Base-by-base conservation (phyloP, 2,329 filamentous ascomycete genomes). In the Chrysosporium keratinophilum region DNA sequence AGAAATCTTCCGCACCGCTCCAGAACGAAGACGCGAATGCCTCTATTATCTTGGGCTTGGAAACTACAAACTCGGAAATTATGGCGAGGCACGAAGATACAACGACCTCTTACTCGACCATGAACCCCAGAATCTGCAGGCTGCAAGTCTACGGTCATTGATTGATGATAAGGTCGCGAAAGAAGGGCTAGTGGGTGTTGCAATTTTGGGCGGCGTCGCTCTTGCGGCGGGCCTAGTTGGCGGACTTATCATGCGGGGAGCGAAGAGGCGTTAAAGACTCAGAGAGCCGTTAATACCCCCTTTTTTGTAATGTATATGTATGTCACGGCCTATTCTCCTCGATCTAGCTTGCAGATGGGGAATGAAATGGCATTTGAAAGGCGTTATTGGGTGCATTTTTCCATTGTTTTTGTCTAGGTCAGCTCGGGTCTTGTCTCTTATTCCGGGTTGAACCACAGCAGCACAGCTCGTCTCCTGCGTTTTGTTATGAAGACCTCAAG, bases 41-140 rank as follows among this genome's bases (percentile, higher is more conserved):
- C 86, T 98, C 57, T 98, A 96, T 77, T 98, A 98, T 73, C 83
- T 98, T 52, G 93, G 88, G 23, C 81, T 98, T 33, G 93, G 93
- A 59, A 95, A 97, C 77, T 97, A 91, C 80, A 97, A 97, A 76
- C 82, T 98, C 45, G 91, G 90, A 58, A 97, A 96, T 78, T 98
- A 96, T 71, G 89, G 84, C 57, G 93, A 98, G 68, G 91, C 91
- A 56, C 80, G 91, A 65, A 80, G 88, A 66, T 97, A 97, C 74
- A 98, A 98, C 70, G 91, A 97, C 66, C 78, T 91, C 48, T 76
- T 98, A 57, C 73, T 97, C 52, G 88, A 96, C 58, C 85, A 91
- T 68, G 93, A 98, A 74, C 88, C 89, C 7, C 82, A 80, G 45
- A 98, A 97, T 70, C 72, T 96, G 65, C 93, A 98, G 73, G 89